Base-by-base conservation (phyloP, 2,329 filamentous ascomycete genomes). In the Xylariales sp. region DNA sequence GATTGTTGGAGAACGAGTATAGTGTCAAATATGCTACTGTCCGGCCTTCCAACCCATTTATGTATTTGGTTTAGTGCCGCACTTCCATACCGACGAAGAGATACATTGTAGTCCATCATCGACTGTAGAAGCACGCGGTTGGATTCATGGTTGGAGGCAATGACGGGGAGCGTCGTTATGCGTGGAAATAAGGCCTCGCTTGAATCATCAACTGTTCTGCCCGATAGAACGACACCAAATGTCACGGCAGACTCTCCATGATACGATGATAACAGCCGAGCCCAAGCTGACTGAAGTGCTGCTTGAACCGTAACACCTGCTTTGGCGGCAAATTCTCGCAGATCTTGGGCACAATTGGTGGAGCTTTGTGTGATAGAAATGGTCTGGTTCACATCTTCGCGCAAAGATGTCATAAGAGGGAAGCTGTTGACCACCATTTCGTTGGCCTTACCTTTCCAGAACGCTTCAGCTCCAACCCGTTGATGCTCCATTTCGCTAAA, bases 151-250 rank as follows among this genome's bases (percentile, higher is more conserved):
- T 84, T 70, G 16, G 67, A 57, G n/a, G 77, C 76, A 10, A 82
- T 58, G 1, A 93, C 72, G 0, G 91, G 91, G 3, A 95, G 59
- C 1, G 89, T 95, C 1, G 83, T 82, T 39, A 96, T 78, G 54
- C 85, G 91, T 1, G 91, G 90, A 36, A 96, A 86, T 0, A 78
- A 70, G 5, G 76, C 72, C 5, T 69, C 55, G 14, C 74, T 68
- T 0, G 81, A 77, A n/a, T 71, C 65, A 4, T 82, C 72, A 1
- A 72, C 70, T 4, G 74, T 79, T 23, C 88, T 72, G 1, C 88
- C 88, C 7, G 90, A 90, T 6, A 95, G 67, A 1, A 90, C 86
- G 12, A 85, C 71, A 0, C 90, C 91, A 55, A 93, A 95, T 0
- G 83, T 82, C 1, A 93, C 81, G 5, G 72, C 72, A 3, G 65